Evolutionary conservation across 108 stramenopile species (phyloP).

Genomic region (Nitzschia sp.): DNA sequence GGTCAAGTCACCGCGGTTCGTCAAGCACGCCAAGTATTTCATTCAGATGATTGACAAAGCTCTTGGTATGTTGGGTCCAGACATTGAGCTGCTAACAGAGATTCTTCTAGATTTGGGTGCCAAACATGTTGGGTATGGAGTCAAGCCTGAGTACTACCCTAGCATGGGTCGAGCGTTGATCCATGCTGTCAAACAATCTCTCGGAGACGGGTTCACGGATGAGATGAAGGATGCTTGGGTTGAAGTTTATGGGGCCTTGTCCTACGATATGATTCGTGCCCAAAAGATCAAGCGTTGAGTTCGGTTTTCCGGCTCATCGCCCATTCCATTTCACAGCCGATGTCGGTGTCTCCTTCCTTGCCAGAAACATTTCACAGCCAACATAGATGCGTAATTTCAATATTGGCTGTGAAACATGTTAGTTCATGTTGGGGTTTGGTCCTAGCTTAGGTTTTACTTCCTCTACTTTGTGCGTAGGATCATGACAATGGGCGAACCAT

Average conservation of each 20-base stretch:
- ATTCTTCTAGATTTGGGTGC: constrained; percentile 43
- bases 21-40: constrained; percentile 36
- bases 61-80: constrained; percentile 46
- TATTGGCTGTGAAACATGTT: no score
- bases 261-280: constrained; percentile 37
- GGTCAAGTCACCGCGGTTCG: constrained; percentile 20
- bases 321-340: not conserved
- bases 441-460: no score
- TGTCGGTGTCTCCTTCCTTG: no score
- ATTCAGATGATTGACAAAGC: constrained; percentile 42
- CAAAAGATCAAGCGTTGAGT: constrained; percentile 31
- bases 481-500: no score
- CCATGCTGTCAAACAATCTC: constrained; percentile 20
- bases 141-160: constrained; percentile 40
- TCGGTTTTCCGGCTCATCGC: not conserved
- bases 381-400: no score
- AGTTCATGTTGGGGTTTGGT: no score
- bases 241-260: constrained; percentile 30
- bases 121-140: constrained; percentile 50
- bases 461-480: no score
- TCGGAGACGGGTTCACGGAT: constrained; percentile 46
- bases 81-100: constrained; percentile 41
- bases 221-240: constrained; percentile 42
- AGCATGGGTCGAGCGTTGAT: constrained; percentile 50
- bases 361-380: no score